Base-by-base conservation (phyloP, 2,329 filamentous ascomycete genomes). In the Colletotrichum melonis region DNA sequence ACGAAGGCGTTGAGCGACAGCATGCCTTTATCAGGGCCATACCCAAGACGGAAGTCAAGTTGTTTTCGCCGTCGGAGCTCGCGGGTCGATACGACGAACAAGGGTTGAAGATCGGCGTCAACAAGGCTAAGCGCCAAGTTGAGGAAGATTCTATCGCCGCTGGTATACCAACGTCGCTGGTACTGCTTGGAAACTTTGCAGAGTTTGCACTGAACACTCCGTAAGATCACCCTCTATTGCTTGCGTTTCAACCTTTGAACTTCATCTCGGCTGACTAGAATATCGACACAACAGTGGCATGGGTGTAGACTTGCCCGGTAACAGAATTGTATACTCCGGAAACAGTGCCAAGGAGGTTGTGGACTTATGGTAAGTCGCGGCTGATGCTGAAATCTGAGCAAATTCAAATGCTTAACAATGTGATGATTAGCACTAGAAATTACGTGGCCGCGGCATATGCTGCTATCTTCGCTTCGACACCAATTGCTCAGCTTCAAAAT, bases 51-150 rank as follows among this genome's bases (percentile, higher is more conserved):
- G 74, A 75, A 3, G 79, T 80, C 6, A 77, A 79, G 59, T 58
- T 80, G 0, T 80, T 80, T 57, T 77, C 80, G 30, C 79, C 78
- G 2, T 81, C 78, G 0, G 76, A 80, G 16, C 71, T 80, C 24
- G 78, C 74, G 9, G 67, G 76, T 26, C 76, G 75, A 8, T 75
- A 71, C 16, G 77, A 78, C 19, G 76, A 78, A 60, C 73, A 78
- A 56, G 79, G 76, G 1, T 54, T 78, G 3, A 75, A 63, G 3
- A 72, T 79, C 9, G 7, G 7, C 12, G 67, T 76, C 5, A 78
- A 77, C 59, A 77, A 76, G 59, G 62, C 68, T 3, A 80, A 80
- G 59, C 26, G 72, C 3, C 78, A 78, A 5, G 69, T 81, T 3
- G 76, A 79, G 32, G 63, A 67, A 22, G 77, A 75, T 3, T 75